Base-by-base conservation (phyloP, 805 yeast genomes). In the Ogataea polymorpha region DNA sequence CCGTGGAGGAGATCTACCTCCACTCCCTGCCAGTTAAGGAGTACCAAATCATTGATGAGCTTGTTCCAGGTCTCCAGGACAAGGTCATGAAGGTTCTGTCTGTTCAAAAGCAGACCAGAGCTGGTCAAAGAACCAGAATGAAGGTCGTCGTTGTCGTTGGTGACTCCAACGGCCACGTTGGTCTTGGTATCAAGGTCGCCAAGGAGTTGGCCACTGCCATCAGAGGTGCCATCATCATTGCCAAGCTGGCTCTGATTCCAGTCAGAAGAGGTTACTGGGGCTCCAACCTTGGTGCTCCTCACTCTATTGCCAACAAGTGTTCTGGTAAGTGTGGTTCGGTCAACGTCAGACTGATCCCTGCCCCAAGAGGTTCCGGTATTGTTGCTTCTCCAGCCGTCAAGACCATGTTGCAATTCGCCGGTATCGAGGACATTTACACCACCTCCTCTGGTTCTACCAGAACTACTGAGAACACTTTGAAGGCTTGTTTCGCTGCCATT, bases 191-290 rank as follows among this genome's bases (percentile, higher is more conserved):
- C 80, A 93, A 93, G 89, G 91, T 98, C 72, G 96, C 99, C 66
- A 93, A 93, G 89, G 99, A 93, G 80, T 97, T 93, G 68, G 99
- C 99, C 65, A 89, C 97, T 67, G 98, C 99, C 71, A 93, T 93
- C 80, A 89, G 96, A 79, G 96, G 98, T 65, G 99, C 98, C 66
- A 91, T 93, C 79, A 82, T 89, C 82, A 89, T 93, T 70, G 99
- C 99, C 74, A 93, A 93, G 82, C 83, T 93, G 69, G 85, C 96
- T 61, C 85, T 93, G 75, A 89, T 93, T 72, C 99, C 99, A 71
- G 91, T 93, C 80, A 91, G 99, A 85, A 89, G 99, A 84, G 99
- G 99, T 81, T 93, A 93, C 93, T 93, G 99, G 99, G 99, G 99
- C 78, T 76, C 96, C 73, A 88, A 89, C 82, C 86, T 93, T 75